These are phyloP conservation scores for Exidia glandulosa DNA, from an alignment of 768 basidiomycete genomes.

Conservation along the genomic window DNA sequence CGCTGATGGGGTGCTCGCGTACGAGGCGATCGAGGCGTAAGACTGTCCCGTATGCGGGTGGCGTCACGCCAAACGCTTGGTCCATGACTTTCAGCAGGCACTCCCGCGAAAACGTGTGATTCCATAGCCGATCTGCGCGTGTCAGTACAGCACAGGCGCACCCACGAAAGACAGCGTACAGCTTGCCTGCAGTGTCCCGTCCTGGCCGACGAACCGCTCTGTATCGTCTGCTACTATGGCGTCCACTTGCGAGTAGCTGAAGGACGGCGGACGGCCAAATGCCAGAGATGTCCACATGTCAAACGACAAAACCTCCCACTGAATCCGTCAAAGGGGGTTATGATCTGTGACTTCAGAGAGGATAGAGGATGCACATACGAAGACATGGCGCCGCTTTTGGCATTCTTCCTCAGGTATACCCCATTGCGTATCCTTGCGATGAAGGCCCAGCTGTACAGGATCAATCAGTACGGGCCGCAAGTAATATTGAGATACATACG, in stretches of 20 bases:
- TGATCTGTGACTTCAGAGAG: neutral
- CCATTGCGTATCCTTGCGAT: neutral
- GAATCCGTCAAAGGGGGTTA: no score
- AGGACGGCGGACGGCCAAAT: conserved; percentile 59
- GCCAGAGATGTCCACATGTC: conserved; percentile 25
- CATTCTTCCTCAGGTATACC: neutral
- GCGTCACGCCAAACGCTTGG: conserved; percentile 60
- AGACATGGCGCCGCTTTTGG: neutral
- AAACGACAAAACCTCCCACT: neutral
- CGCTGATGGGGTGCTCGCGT: neutral
- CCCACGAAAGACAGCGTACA: conserved; percentile 32
- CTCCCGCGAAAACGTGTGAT: conserved; percentile 58
- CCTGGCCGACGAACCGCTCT: conserved; percentile 40
- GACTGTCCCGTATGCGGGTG: conserved; percentile 57
- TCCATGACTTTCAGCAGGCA: conserved; percentile 55
- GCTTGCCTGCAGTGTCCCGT: conserved; percentile 18
- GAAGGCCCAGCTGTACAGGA: neutral
- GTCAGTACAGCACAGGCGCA: conserved; percentile 27
- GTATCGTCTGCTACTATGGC: conserved; percentile 47
- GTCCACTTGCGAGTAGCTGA: conserved; percentile 55
- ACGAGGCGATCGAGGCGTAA: conserved; percentile 39
- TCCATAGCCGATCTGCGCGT: conserved; percentile 58
- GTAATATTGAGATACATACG: neutral
- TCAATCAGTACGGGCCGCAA: neutral
- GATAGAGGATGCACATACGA: neutral